These are phyloP conservation scores for Venturia aucupariae DNA, from an alignment of 2,329 filamentous ascomycete species.

Conservation along the genomic window DNA sequence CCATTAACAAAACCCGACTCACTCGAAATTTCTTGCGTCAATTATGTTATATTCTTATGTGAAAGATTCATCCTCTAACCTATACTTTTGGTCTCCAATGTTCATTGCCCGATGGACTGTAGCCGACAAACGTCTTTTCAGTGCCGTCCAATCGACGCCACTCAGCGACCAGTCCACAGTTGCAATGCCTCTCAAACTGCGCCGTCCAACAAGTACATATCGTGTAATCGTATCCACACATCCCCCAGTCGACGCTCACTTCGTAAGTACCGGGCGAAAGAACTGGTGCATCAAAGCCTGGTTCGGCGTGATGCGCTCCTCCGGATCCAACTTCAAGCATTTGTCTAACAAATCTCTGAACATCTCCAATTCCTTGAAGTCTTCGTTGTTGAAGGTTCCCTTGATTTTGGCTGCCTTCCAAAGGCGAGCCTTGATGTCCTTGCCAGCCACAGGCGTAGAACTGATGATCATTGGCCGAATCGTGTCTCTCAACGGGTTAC, in stretches of 20 bases:
- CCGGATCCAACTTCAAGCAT: constrained; percentile 81
- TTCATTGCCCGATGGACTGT: not conserved
- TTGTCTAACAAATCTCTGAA: constrained; percentile 85
- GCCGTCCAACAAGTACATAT: not conserved
- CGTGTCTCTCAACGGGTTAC: constrained; percentile 71
- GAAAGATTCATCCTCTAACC: not conserved
- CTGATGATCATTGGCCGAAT: constrained; percentile 58
- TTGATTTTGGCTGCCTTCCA: constrained; percentile 44
- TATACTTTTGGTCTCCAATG: not conserved
- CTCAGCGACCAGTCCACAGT: not conserved
- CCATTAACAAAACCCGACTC: no score
- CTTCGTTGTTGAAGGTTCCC: constrained; percentile 37
- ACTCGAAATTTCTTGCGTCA: not conserved
- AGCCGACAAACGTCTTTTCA: not conserved
- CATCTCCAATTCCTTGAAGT: constrained; percentile 66
- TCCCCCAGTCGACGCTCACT: not conserved
- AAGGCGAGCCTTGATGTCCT: constrained; percentile 74
- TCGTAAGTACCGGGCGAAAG: not conserved
- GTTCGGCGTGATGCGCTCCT: constrained; percentile 77
- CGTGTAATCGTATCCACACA: not conserved
- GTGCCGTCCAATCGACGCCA: not conserved
- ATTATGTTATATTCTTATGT: not conserved
- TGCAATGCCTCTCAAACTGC: not conserved
- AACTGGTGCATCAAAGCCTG: constrained; percentile 89
- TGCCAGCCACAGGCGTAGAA: constrained; percentile 54